These are phyloP conservation scores for Fusarium pseudocircinatum DNA, from an alignment of 2,329 filamentous ascomycete species.

Conservation along the genomic window DNA sequence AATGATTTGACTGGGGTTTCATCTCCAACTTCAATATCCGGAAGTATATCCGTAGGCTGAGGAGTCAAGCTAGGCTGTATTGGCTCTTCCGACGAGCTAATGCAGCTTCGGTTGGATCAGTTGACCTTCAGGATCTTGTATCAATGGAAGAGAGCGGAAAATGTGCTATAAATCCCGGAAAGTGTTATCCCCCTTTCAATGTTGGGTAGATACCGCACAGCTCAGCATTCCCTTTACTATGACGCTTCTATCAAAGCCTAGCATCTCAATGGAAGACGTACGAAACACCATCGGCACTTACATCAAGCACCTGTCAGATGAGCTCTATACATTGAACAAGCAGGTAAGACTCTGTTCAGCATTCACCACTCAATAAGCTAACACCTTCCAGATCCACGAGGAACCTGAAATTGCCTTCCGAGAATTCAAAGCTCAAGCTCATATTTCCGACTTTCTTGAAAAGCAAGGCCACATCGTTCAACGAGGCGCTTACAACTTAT, in stretches of 20 bases:
- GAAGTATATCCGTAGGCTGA: not conserved
- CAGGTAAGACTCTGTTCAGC: not conserved
- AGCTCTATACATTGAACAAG: not conserved
- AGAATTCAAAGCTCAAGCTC: not conserved
- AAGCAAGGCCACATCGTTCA: not conserved
- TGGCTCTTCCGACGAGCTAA: not conserved
- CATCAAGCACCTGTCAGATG: not conserved
- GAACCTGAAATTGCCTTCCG: not conserved
- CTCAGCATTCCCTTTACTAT: not conserved
- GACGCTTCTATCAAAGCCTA: not conserved
- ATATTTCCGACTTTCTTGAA: not conserved
- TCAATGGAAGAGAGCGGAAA: not conserved
- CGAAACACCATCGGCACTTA: not conserved
- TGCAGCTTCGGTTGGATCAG: not conserved
- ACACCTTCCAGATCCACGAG: not conserved
- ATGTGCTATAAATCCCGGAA: not conserved
- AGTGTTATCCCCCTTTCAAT: not conserved
- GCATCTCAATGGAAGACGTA: not conserved
- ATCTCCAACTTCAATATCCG: not conserved
- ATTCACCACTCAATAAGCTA: not conserved
- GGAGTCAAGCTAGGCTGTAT: not conserved
- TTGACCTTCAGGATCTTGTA: too few species aligned
- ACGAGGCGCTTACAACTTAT: not conserved
- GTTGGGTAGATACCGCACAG: accelerated
- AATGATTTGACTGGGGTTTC: not conserved